Percentiles rank a stretch among this genome's conserved stretches.
Conservation (phyloP, 768 basidiomycete genomes). For the Suillus occidentalis region DNA sequence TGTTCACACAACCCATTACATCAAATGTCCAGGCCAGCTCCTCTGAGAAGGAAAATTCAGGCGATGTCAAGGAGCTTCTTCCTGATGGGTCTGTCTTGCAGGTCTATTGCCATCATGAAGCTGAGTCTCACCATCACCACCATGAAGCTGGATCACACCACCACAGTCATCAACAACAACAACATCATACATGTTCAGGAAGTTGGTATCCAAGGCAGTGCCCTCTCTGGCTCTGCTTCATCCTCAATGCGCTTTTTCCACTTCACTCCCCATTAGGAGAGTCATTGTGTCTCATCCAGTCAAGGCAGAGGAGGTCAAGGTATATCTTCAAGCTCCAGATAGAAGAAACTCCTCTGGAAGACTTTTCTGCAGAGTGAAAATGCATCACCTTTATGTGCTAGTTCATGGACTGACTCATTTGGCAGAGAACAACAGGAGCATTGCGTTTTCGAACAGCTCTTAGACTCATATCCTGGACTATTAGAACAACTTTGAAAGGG, state of each 20-base stretch:
- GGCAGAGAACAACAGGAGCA: too few species aligned
- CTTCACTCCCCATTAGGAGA: conserved; percentile 56
- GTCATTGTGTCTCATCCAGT: conserved; percentile 72
- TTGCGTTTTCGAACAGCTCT: too few species aligned
- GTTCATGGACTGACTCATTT: too few species aligned
- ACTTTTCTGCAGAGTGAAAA: too few species aligned
- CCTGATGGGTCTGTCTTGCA: conserved; percentile 11
- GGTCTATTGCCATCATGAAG: conserved; percentile 11
- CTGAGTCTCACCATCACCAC: conserved; percentile 19
- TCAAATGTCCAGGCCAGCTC: too few species aligned
- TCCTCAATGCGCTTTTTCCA: conserved; percentile 61
- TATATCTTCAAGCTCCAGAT: conserved; percentile 29
- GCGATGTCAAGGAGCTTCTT: conserved; percentile 7
- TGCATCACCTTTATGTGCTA: too few species aligned
- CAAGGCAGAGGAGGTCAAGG: conserved; percentile 82
- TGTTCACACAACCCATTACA: too few species aligned
- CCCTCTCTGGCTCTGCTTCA: conserved; percentile 44
- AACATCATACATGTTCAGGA: conserved; percentile 63
- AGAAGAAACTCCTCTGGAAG: too few species aligned
- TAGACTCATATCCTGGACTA: too few species aligned
- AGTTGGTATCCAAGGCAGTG: conserved; percentile 44
- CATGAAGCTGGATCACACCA: conserved; percentile 27
- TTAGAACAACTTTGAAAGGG: too few species aligned
- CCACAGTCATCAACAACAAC: conserved; percentile 26
- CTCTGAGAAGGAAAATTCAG: not conserved